Base-by-base conservation (phyloP, 2,329 filamentous ascomycete species). In the Teratosphaeria zuluensis region DNA sequence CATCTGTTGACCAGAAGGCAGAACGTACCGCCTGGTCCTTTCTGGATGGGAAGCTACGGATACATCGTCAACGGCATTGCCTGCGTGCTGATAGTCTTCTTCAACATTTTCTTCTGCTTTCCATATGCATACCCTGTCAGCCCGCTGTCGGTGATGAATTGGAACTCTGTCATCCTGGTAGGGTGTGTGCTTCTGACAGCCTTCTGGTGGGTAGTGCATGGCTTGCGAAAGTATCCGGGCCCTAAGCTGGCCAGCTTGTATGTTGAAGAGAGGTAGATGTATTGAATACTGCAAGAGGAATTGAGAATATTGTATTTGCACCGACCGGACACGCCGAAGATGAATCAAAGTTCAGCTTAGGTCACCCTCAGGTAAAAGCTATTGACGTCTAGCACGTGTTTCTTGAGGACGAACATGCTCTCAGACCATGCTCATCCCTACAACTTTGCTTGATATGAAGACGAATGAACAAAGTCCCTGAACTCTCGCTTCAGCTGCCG, bases 91-190 rank as follows among this genome's bases (percentile, higher is more conserved):
- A 72, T 73, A 24, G 61, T 71, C 11, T 70, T 73, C 56, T 74
- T 71, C 67, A 68, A 71, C 57, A 65, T 72, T 46, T 67, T 72
- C 57, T 74, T 70, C 61, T 73, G 72, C 60, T 73, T 72, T 54
- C 72, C 69, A 4, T 70, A 63, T 32, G 66, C 64, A 2, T 65
- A 66, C 33, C 69, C 68, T 1, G 68, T 70, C 12, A 58, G 54
- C 32, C 62, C 64, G 0, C 54, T 68, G 3, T 59, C 58, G 31
- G 51, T 64, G n/a, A 67, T 68, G 66, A 67, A 68, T 32, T 74
- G 58, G 76, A 83, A 81, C 67, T 79, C 76, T 60, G 80, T 82
- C 3, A 81, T 82, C 58, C 68, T 83, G 24, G 76, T 76, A 19
- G 78, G 81, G 24, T 72, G 77, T 52, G 63, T 81, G n/a, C 62